Evolutionary conservation across 169 alveolate genomes (phyloP), one percentile per base, ranked within the genome.

Genomic region (Amoebophrya sp.): DNA sequence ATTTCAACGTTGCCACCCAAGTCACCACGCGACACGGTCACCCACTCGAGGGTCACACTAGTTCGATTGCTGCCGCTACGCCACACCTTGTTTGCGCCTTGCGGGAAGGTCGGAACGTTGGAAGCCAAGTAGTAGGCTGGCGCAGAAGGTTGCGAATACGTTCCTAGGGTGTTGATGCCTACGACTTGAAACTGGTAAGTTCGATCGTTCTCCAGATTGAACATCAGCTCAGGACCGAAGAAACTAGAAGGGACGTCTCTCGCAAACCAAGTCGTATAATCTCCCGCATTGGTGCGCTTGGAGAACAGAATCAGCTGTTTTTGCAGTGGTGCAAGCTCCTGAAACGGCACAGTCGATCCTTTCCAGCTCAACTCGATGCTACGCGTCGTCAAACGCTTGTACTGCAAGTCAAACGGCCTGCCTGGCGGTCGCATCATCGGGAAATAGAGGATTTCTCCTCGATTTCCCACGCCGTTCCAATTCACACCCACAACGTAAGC

Each of bases 391-490:
- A 65, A 36, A 29, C 83, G 2, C 36, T 1, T 26, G 83, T 65
- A 65, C 83, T 29, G 1, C 36, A 65, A 36, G 2, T 65, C 83
- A 29, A 12, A 36, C 83, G 83, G 83, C 12, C 83, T 6, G 2
- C 83, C 83, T 36, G 83, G 83, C 83, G 83, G 83, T 6, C 83
- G 83, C 83, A 65, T 65, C 83, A 65, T 65, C 83, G 83, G 83
- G 26, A 65, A 65, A 36, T 65, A 65, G 2, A 65, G 26, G 83
- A 65, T 65, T 36, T 65, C 83, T 29, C 83, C 83, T 6, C 83
- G 83, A 6, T 6, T 26, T 29, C 83, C 83, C 33, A 26, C 36
- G 36, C 83, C 83, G 83, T 65, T 65, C 83, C 83, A 65, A 10
- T 29, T 26, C 2, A 65, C 83, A 6, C 83, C 83, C 38, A 65